phyloP scores from a whole-genome alignment of 371 early-diverging fungal species.

The Dichotomocladium elegans region DNA sequence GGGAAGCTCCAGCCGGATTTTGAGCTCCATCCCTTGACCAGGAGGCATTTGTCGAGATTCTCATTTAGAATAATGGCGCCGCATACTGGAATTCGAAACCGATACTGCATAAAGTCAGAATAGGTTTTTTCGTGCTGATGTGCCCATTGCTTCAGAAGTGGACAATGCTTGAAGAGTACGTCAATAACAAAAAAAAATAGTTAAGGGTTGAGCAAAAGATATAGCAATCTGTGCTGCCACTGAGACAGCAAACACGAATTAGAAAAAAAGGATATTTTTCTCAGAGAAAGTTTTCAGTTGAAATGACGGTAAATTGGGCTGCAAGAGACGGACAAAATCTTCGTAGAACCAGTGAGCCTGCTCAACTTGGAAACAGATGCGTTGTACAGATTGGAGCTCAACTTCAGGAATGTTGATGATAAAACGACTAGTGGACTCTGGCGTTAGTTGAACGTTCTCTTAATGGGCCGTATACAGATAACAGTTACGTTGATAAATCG shows the following conservation, averaged over 20 bases:
- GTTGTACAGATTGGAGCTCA: conserved; percentile 85
- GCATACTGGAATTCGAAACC: conserved; percentile 97
- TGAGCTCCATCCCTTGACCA: conserved; percentile 91
- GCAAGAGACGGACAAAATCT: conserved; percentile 91
- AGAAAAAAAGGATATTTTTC: conserved; percentile 56
- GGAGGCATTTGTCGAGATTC: conserved; percentile 77
- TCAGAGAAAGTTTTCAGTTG: conserved; percentile 82
- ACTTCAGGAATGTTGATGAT: conserved; percentile 95
- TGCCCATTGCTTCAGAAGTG: conserved; percentile 83
- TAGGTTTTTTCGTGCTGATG: conserved; percentile 85
- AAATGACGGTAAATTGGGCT: conserved; percentile 73
- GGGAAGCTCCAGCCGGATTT: conserved; percentile 96
- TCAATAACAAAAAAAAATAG: conserved; percentile 10
- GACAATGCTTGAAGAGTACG: conserved; percentile 82
- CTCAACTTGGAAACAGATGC: conserved; percentile 99
- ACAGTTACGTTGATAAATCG: conserved; percentile 75
- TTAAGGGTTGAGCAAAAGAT: conserved; percentile 23
- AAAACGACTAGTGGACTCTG: conserved; percentile 74
- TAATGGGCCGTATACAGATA: background rate
- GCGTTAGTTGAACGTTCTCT: background rate
- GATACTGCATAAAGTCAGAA: conserved; percentile 92
- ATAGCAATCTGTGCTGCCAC: background rate
- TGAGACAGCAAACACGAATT: background rate
- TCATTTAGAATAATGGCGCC: conserved; percentile 97
- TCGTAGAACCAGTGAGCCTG: conserved; percentile 99